phyloP scores from a whole-genome alignment of 192 early-diverging fungal genomes.

The Chytriomyces sp. region DNA sequence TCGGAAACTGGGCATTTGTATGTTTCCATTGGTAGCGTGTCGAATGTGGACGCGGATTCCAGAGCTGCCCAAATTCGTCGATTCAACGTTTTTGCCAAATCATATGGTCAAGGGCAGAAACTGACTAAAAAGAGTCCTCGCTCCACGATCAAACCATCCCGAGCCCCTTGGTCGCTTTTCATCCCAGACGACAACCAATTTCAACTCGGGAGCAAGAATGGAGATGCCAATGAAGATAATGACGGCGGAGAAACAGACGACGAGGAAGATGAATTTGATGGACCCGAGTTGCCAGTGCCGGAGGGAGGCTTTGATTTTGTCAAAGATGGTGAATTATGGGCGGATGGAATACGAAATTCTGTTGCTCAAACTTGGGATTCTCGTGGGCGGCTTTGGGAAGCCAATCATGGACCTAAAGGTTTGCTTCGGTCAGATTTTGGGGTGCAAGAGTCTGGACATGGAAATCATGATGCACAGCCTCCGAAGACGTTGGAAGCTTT shows the following conservation, averaged over 20 bases:
- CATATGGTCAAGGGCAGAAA: neutral
- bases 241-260: neutral
- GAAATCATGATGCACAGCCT: neutral
- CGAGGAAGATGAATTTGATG: neutral
- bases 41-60: constrained; percentile 46
- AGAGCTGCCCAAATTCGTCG: constrained; percentile 36
- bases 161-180: too few species aligned
- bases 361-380: constrained; percentile 42
- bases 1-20: constrained; percentile 37
- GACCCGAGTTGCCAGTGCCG: neutral
- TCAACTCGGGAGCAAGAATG: neutral
- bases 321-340: constrained; percentile 35
- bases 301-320: constrained; percentile 26
- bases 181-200: neutral
- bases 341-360: constrained; percentile 49
- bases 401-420: constrained; percentile 50
- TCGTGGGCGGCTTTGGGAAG: constrained; percentile 38
- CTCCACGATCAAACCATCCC: neutral
- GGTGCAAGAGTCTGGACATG: neutral
- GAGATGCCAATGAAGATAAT: neutral
- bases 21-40: constrained; percentile 37
- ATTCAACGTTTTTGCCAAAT: constrained; percentile 13
- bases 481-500: constrained; percentile 14
- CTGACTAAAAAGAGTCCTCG: neutral
- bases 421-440: constrained; percentile 37